These are phyloP conservation scores for Beauveria brongniartii DNA, from an alignment of 2,329 filamentous ascomycete genomes.

Conservation along the genomic window DNA sequence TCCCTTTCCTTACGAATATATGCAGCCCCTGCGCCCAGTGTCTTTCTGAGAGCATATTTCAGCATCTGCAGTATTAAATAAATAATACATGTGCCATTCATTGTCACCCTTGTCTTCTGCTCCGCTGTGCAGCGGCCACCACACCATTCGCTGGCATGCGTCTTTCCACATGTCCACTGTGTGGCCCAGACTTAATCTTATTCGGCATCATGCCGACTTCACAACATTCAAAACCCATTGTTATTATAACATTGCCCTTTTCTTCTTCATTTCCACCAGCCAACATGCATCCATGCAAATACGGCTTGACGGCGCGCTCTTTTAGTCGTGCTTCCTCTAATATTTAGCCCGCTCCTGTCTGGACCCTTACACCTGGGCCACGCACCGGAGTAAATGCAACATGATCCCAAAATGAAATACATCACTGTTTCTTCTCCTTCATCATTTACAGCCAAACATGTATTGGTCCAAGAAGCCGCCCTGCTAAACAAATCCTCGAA, in stretches of 20 bases:
- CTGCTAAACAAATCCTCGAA: slow-evolving; percentile 28
- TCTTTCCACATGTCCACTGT: neutral
- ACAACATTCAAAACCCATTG: neutral
- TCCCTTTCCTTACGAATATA: too few relatives aligned
- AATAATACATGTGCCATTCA: neutral
- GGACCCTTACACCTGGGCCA: neutral
- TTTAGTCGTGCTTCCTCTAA: neutral
- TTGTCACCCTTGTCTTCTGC: too few relatives aligned
- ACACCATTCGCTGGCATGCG: neutral
- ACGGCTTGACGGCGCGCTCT: neutral
- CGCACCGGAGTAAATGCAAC: too few relatives aligned
- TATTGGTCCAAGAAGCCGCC: neutral
- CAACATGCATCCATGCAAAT: neutral
- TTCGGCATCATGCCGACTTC: neutral
- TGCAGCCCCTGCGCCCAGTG: too few relatives aligned
- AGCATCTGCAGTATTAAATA: neutral
- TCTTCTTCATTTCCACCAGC: neutral
- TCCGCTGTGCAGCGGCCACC: too few relatives aligned
- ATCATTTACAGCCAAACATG: neutral
- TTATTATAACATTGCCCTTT: neutral
- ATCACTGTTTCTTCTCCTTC: neutral
- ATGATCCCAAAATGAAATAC: neutral
- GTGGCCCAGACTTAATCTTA: neutral
- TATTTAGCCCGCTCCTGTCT: neutral
- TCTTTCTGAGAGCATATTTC: too few relatives aligned